A percentile compares a stretch with the other conserved stretches of the same genome.
phyloP scores from a whole-genome alignment of 345 rosid genomes.

The Turritis glabra region DNA sequence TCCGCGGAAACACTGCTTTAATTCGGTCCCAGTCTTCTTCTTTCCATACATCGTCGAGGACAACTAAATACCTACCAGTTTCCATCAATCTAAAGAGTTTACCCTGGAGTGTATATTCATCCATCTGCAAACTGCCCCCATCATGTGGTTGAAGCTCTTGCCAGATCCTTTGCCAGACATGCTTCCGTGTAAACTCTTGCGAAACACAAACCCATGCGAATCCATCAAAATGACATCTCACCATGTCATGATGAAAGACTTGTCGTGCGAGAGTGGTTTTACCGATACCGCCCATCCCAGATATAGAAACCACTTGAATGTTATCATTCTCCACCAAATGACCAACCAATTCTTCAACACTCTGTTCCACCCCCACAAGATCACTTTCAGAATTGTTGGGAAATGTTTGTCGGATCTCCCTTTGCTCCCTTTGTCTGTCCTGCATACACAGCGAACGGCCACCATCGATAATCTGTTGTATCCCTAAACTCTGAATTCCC shows the following conservation, averaged over 20 bases:
- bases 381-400: conserved; percentile 29
- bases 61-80: conserved; percentile 43
- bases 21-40: conserved; percentile 42
- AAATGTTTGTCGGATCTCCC: conserved; percentile 31
- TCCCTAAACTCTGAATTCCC: conserved; percentile 40
- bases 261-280: conserved; percentile 49
- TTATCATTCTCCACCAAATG: conserved; percentile 7
- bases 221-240: conserved; percentile 32
- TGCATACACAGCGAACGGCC: background rate
- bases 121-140: conserved; percentile 7
- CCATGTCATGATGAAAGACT: conserved; percentile 22
- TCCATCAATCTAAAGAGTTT: conserved; percentile 21
- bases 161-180: conserved; percentile 41
- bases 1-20: conserved; percentile 35
- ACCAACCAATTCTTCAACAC: conserved; percentile 27
- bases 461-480: conserved; percentile 9
- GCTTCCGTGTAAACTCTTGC: conserved; percentile 31
- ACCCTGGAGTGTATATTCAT: conserved; percentile 29
- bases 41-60: conserved; percentile 52
- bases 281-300: conserved; percentile 61
- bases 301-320: conserved; percentile 34
- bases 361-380: conserved; percentile 46
- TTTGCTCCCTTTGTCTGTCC: conserved; percentile 17
- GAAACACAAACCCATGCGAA: conserved; percentile 51
- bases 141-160: conserved; percentile 31